Base-by-base conservation (phyloP, 306 rosid species). In the Erythrophleum fordii region DNA sequence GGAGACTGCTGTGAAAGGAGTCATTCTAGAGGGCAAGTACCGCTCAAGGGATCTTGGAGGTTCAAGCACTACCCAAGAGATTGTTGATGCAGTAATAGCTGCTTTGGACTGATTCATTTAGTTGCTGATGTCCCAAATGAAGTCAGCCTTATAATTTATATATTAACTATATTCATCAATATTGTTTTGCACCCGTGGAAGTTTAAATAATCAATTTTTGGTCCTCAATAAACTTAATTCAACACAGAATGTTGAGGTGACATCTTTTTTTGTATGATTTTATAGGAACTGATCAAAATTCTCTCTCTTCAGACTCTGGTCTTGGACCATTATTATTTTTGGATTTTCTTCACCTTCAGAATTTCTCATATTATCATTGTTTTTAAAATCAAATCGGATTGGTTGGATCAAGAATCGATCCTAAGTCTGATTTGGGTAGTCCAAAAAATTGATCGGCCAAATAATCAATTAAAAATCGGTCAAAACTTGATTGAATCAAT, bases 31-130 rank as follows among this genome's bases (percentile, higher is more conserved):
- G 70, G 98, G 99, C 35, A 86, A 88, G 58, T 48, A 82, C 83
- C 81, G 94, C 48, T 91, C 99, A 8, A 93, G 88, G 61, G 99
- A 93, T 83, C 98, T 95, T 28, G 99, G 99, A 37, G 99, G 98
- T 39, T 60, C 42, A 53, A 90, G 99, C 86, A 81, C 87, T 49
- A 95, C 98, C 9, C 93, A 93, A 81, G 96, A 95, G 85, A 92
- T 95, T n/a, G 84, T 84, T 68, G 96, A 93, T 73, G 97, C 97
- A 14, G 97, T 95, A 16, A 73, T 93, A 42, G 86, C 86, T 68
- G 87, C 89, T 23, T 83, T 95, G 46, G 86, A 88, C 71, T 95
- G 91, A 95, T 75, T 73, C 3, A n/a, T 34, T 64, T 23, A 8
- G 39, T 61, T 42, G 22, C 83, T 29, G 37, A 52, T 78, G 42